A percentile compares a stretch with the other conserved stretches of the same genome.
Evolutionary conservation across 1,284 basidiomycete species (phyloP).

Genomic region (Puccinia horiana): DNA sequence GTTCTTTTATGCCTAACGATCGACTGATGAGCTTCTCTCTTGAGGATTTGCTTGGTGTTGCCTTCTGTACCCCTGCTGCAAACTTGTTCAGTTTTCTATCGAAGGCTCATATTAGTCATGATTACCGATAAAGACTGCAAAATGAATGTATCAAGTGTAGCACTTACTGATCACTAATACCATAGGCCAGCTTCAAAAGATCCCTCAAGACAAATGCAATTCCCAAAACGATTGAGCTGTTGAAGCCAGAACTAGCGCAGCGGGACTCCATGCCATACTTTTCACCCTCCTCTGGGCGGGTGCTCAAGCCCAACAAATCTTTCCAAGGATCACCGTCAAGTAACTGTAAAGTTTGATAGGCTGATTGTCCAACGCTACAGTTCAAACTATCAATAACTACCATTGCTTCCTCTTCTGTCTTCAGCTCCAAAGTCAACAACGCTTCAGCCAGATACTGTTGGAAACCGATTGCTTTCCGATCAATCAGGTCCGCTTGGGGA

Average conservation of each 20-base stretch:
- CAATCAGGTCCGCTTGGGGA: conserved; percentile 50
- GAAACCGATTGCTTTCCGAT: conserved; percentile 75
- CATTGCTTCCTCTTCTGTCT: conserved; percentile 87
- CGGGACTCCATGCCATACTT: neutral
- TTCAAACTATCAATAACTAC: conserved; percentile 80
- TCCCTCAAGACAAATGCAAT: conserved; percentile 81
- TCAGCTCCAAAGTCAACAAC: conserved; percentile 86
- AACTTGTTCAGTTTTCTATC: conserved; percentile 46
- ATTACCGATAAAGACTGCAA: neutral
- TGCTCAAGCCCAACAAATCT: conserved; percentile 26
- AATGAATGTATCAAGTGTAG: conserved; percentile 39
- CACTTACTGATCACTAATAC: conserved; percentile 79
- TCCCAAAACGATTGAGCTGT: conserved; percentile 70
- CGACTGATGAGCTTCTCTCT: conserved; percentile 10
- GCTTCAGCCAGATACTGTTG: conserved; percentile 91
- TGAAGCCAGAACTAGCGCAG: conserved; percentile 53
- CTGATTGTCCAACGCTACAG: conserved; percentile 76
- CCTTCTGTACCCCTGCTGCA: conserved; percentile 8
- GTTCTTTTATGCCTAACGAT: conserved; percentile 26
- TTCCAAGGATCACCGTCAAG: conserved; percentile 50
- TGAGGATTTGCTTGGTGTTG: conserved; percentile 11
- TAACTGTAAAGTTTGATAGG: conserved; percentile 68
- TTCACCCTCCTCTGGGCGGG: conserved; percentile 59
- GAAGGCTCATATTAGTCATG: neutral
- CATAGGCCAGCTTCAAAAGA: conserved; percentile 76